Conservation (phyloP, 495 filamentous ascomycete genomes). For the Evernia prunastri region DNA sequence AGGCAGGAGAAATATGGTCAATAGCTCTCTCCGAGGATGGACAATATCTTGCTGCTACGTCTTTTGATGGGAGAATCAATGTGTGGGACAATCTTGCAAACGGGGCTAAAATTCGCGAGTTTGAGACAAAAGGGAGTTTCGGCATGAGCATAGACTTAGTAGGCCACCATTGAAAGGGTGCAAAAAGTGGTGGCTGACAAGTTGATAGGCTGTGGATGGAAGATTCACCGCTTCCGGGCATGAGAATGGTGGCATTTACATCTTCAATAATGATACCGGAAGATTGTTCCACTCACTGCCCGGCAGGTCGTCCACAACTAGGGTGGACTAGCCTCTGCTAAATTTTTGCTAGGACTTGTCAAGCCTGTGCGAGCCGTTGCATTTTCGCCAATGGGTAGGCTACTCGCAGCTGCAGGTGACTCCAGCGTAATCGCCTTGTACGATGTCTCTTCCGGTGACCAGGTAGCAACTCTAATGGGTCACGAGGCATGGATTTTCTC, state of each 20-base stretch:
- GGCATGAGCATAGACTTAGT: conserved; percentile 83
- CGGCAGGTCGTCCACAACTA: conserved; percentile 42
- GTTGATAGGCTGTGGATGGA: conserved; percentile 60
- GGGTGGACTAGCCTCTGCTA: background rate
- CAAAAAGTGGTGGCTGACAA: conserved; percentile 20
- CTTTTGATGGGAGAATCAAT: conserved; percentile 75
- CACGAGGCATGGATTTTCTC: conserved; percentile 82
- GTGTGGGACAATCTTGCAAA: conserved; percentile 67
- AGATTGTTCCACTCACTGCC: conserved; percentile 79
- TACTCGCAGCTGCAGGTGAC: conserved; percentile 90
- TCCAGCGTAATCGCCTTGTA: conserved; percentile 83
- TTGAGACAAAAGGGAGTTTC: conserved; percentile 86
- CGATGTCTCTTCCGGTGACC: conserved; percentile 85
- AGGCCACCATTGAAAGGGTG: conserved; percentile 19
- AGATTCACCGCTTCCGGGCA: conserved; percentile 85
- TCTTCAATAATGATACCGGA: conserved; percentile 87
- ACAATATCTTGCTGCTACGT: conserved; percentile 71
- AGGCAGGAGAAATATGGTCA: conserved; percentile 72
- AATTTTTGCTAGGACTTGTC: conserved; percentile 55
- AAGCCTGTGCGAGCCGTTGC: conserved; percentile 76
- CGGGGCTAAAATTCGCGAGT: conserved; percentile 57
- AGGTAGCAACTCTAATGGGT: conserved; percentile 75
- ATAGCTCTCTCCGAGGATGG: conserved; percentile 77
- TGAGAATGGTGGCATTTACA: conserved; percentile 86
- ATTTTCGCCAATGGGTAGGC: conserved; percentile 77